Base-by-base conservation (phyloP, 192 early-diverging fungal genomes). In the Allomyces arbusculus region DNA sequence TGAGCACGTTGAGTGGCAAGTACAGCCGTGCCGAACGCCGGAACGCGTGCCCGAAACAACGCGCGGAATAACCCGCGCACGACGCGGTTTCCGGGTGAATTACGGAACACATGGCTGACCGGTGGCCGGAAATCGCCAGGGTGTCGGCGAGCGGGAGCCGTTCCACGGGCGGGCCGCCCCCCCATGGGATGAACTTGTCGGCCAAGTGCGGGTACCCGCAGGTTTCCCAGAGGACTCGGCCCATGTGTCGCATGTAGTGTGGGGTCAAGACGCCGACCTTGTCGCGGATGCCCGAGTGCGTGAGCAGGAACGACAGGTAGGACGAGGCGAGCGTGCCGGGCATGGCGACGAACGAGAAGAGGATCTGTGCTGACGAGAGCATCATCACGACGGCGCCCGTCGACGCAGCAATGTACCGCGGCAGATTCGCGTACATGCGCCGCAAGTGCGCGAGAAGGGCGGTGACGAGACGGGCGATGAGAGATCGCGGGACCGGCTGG, bases 1-100 rank as follows among this genome's bases (percentile, higher is more conserved):
- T 75, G 64, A 79, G 75, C 1, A 77, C 64, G 67, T 88, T 88
- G 58, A 88, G 69, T 2, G 86, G 81, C 26, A 78, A 73, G 65
- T 86, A 86, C 61, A 88, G 73, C 63, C 75, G 79, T 66, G 80
- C 64, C 1, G 83, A 78, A 22, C 80, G 77, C 0, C 72, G 75
- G 65, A 86, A 77, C 55, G 78, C 72, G 43, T 72, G 70, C 4
- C 76, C 63, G 25, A 81, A 66, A 8, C 78, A 70, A 10, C 67
- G 69, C 12, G 79, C 43, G 14, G 74, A 69, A 28, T 75, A 78
- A 20, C 64, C 63, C 2, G 67, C 19, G 65, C 86, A 88, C 64
- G 72, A 75, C 14, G 68, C 73, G 11, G 78, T 76, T 40, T 79
- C 64, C 23, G 86, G 84, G 63, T 88, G 86, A 64, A 81, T 73